A percentile compares a stretch with the other conserved stretches of the same genome.
Conservation (phyloP, 352 stramenopile species). For the Phytophthora cryptogea region DNA sequence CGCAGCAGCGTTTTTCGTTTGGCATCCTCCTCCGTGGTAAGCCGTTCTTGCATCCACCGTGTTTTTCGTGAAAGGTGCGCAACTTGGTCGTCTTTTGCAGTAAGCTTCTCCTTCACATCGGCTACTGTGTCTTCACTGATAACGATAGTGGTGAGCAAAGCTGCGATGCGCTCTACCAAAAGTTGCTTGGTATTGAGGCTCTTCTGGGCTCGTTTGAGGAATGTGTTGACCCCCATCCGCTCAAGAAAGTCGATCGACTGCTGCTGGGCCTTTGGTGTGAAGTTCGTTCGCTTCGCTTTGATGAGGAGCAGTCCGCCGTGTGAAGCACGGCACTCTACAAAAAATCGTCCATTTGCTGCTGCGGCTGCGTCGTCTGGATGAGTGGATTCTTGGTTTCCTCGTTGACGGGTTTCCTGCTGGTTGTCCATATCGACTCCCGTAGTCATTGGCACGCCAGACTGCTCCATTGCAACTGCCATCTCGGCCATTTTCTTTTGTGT, state of each 20-base stretch:
- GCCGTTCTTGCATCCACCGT: slow-evolving; percentile 78
- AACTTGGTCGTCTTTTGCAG: slow-evolving; percentile 81
- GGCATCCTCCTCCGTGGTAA: slow-evolving; percentile 93
- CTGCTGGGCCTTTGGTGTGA: slow-evolving; percentile 54
- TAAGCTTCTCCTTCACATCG: slow-evolving; percentile 55
- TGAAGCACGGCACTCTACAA: slow-evolving; percentile 81
- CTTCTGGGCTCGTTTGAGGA: slow-evolving; percentile 94
- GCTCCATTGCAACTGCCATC: slow-evolving; percentile 61
- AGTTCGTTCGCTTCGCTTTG: slow-evolving; percentile 91
- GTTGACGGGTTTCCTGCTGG: slow-evolving; percentile 26
- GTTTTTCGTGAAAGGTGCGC: slow-evolving; percentile 73
- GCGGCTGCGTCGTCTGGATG: slow-evolving; percentile 67
- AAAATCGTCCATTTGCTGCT: slow-evolving; percentile 79
- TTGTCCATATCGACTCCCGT: slow-evolving; percentile 24
- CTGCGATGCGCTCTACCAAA: slow-evolving; percentile 88
- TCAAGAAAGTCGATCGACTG: slow-evolving; percentile 90
- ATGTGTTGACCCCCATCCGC: slow-evolving; percentile 88
- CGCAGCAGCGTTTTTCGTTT: slow-evolving; percentile 95
- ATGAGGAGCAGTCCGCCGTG: slow-evolving; percentile 90
- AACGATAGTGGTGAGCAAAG: slow-evolving; percentile 77
- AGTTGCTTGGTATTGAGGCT: slow-evolving; percentile 93
- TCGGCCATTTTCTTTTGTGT: slow-evolving; percentile 74
- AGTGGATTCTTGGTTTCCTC: slow-evolving; percentile 37
- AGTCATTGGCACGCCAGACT: slow-evolving; percentile 41
- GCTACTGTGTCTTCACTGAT: slow-evolving; percentile 72